Evolutionary conservation across 2,329 filamentous ascomycete species (phyloP), one percentile per base, ranked within the genome.

Genomic region (Botrytis squamosa): DNA sequence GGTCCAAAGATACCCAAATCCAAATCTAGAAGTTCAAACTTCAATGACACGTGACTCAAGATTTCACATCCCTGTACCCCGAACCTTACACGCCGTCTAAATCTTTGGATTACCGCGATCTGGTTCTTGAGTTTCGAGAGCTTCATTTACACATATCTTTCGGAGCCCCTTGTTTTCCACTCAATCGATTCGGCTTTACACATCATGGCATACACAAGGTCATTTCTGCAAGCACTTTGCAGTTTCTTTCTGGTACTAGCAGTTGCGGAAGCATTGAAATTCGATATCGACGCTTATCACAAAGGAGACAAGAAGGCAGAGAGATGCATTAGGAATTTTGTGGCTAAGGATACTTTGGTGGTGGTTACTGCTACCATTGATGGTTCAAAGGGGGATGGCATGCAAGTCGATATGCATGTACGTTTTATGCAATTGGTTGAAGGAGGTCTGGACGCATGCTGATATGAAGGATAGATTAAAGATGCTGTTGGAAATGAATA

Each of bases 401-500:
- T 97, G 90, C 85, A 89, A 79, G 90, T 98, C 77, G 97, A 98
- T 83, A 96, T 99, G 88, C 92, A 97, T 84, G 95, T 98, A 86
- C 77, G 89, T 88, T 68, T 66, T 36, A 36, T 44, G 68, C 40
- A 33, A 68, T 29, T 29, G 33, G 63, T 75, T 46, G n/a, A 66
- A 36, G 18, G 12, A 62, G 55, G 33, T 33, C n/a, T 57, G 40
- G 44, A 57, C 10, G 6, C 25, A 62, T 71, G 29, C 49, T 74
- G 49, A 72, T 25, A 38, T 29, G 63, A 66, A 55, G 57, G 66
- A 42, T 82, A 98, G 95, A 97, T 99, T 84, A 92, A 92, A 83
- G 96, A 99, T 85, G 91, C 94, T 25, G 90, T 97, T 79, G 95
- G 95, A 81, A 99, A 99, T 85, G 94, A 98, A 84, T 98, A 98